Evolutionary conservation across 495 filamentous ascomycete species (phyloP).

Genomic region (Glonium stellatum): DNA sequence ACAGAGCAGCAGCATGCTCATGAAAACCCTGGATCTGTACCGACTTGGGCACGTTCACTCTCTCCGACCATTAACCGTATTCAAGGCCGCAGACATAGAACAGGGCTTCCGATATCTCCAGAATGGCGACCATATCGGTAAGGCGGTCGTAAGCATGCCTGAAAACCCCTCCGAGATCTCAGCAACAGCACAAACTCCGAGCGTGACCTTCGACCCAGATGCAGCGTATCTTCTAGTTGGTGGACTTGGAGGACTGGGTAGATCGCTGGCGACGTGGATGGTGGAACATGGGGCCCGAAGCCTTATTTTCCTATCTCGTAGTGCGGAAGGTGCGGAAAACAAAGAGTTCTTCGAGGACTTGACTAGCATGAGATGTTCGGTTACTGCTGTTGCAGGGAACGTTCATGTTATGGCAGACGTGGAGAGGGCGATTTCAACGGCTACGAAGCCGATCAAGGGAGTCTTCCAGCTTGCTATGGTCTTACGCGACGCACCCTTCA

Average conservation of each 20-base stretch:
- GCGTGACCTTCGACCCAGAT: neutral
- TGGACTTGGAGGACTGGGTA: slow-evolving; percentile 1
- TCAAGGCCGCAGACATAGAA: neutral
- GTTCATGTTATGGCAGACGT: neutral
- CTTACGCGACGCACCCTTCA: neutral
- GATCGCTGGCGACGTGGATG: neutral
- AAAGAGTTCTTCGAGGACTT: neutral
- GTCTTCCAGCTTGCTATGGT: neutral
- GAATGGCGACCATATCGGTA: neutral
- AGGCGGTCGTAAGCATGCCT: neutral
- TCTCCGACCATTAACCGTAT: neutral
- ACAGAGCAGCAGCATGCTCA: too few relatives aligned
- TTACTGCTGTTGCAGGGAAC: neutral
- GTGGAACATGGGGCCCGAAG: neutral
- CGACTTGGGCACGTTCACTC: too few relatives aligned
- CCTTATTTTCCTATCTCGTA: neutral
- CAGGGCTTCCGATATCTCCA: slow-evolving; percentile 4
- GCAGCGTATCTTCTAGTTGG: neutral
- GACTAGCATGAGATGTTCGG: neutral
- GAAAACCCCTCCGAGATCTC: neutral
- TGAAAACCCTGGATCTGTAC: too few relatives aligned
- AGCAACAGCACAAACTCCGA: neutral
- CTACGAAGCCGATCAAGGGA: neutral
- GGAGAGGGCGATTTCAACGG: neutral
- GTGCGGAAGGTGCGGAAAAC: neutral